Evolutionary conservation across 176 grass and related monocot genomes (phyloP), one percentile per base, ranked within the genome.

Genomic region (Thalia dealbata): DNA sequence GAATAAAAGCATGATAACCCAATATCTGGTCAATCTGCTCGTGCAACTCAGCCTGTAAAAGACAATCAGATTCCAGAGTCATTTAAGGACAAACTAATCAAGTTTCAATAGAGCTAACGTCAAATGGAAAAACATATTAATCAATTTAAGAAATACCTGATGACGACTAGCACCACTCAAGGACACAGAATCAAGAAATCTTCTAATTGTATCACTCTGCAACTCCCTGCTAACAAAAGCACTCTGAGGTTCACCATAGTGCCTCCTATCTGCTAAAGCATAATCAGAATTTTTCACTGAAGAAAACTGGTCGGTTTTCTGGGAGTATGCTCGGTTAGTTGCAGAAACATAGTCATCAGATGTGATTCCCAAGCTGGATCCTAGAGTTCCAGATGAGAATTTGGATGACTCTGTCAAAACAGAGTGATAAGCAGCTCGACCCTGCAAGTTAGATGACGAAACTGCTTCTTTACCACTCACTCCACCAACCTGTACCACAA

Each of bases 331-430:
- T 69, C 90, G 93, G 74, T 80, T 84, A 56, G 78, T 68, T n/a
- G 64, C 80, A 61, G 89, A 70, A 68, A 87, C 61, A 83, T 92
- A 97, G 50, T 97, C 93, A 86, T 92, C 93, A 81, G 83, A 78
- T 51, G 82, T 42, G 64, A 91, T 87, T 83, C 79, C 75, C 50
- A 92, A 50, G 75, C 69, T 79, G 42, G 93, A 88, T 14, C 82
- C 81, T 28, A 86, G 65, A 69, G 80, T 46, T 88, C 80, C 89
- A 78, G 89, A 81, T 0, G 82, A 73, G 54, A 88, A 91, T 64
- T 91, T 88, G 6, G 89, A 88, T 66, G 82, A 19, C 60, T 91
- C 85, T 52, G 80, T 10, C 69, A 87, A 63, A 29, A 68, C 64
- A 75, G 82, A 74, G 44, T 75, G 73, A 80, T 86, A 81, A 85